A percentile compares a stretch with the other conserved stretches of the same genome.
Evolutionary conservation across 1,284 basidiomycete species (phyloP).

Genomic region (Erythrobasidium hasegawianum): DNA sequence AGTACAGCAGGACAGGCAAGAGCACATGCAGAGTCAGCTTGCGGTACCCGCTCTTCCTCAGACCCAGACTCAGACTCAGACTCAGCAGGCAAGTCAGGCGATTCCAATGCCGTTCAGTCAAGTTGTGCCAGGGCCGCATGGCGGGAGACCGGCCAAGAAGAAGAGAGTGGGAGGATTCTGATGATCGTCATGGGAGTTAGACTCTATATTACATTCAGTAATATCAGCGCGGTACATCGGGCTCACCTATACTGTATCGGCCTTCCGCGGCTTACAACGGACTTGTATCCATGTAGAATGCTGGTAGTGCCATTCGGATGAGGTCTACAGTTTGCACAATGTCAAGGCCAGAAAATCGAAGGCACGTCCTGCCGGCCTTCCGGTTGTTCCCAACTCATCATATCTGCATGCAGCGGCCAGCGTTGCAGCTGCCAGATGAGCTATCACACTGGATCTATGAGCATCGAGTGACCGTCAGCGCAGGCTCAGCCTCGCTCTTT

Average conservation of each 20-base stretch:
- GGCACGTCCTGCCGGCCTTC: no score
- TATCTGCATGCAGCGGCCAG: not conserved
- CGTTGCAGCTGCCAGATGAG: constrained; percentile 24
- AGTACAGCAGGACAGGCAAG: not conserved
- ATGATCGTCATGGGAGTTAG: no score
- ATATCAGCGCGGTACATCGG: no score
- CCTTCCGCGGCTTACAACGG: no score
- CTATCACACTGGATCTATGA: constrained; percentile 24
- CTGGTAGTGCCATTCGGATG: no score
- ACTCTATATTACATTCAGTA: no score
- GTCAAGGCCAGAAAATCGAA: no score
- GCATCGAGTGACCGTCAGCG: constrained; percentile 31
- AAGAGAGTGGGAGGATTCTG: constrained; percentile 71
- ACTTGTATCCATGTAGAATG: no score
- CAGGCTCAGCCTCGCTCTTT: constrained; percentile 50
- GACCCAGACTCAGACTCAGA: not conserved
- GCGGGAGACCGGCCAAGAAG: constrained; percentile 56
- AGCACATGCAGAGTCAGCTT: not conserved
- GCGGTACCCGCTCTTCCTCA: not conserved
- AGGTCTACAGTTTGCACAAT: no score
- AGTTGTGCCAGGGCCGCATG: constrained; percentile 64
- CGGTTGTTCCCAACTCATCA: no score
- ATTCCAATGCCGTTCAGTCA: constrained; percentile 58
- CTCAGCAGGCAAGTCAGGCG: no score
- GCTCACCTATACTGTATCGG: no score